Percentiles rank a stretch among this genome's conserved stretches.
Conservation (phyloP, 179 eudicot species). For the Spinacia oleracea region DNA sequence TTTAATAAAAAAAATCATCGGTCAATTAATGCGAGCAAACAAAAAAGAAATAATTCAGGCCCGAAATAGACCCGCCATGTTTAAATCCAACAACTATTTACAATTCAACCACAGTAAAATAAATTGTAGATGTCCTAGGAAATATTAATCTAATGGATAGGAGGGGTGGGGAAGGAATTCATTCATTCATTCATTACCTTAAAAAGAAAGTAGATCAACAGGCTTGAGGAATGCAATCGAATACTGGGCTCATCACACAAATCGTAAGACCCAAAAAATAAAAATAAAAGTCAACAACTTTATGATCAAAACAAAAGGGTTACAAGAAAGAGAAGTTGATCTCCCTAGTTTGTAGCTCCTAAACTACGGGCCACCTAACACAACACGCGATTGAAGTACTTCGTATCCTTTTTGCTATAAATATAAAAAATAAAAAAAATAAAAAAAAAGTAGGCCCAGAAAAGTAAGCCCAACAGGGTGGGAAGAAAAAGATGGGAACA, state of each 20-base stretch:
- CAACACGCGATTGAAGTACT: too few relatives aligned
- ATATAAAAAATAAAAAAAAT: neutral
- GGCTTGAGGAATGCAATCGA: neutral
- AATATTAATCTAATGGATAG: too few relatives aligned
- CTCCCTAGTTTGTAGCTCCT: neutral
- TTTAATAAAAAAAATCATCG: too few relatives aligned
- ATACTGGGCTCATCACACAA: neutral
- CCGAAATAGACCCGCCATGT: neutral
- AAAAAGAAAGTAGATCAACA: too few relatives aligned
- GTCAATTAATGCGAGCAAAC: too few relatives aligned
- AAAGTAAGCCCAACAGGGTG: neutral
- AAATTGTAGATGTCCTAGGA: neutral
- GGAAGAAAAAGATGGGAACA: neutral
- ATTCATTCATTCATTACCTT: neutral
- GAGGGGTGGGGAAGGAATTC: neutral
- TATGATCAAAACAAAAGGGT: neutral
- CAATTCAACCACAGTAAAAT: neutral
- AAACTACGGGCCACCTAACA: neutral
- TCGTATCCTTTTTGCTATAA: neutral
- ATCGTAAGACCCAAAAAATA: neutral
- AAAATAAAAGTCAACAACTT: constrained; percentile 1
- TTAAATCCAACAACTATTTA: neutral
- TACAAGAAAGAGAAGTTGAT: too few relatives aligned
- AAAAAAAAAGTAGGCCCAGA: constrained; percentile 1
- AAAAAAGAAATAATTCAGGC: neutral